phyloP scores from a whole-genome alignment of 1,139 yeast genomes.

The Protomyces arabidopsidicola region DNA sequence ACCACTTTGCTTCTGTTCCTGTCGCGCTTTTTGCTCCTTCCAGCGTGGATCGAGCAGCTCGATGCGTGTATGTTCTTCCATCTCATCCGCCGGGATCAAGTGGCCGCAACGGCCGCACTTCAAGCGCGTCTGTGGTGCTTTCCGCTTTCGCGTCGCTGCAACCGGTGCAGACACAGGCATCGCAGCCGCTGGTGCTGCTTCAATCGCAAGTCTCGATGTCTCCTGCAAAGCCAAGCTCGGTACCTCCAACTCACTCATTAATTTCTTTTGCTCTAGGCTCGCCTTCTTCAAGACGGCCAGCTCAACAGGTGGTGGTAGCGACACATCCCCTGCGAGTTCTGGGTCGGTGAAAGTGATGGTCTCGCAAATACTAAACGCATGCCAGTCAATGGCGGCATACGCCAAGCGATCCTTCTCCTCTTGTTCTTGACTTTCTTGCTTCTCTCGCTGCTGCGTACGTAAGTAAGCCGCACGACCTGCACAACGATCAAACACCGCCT shows the following conservation, averaged over 20 bases:
- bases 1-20: conserved; percentile 55
- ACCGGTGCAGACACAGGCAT: conserved; percentile 25
- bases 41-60: conserved; percentile 74
- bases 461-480: conserved; percentile 56
- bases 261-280: conserved; percentile 50
- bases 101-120: conserved; percentile 66
- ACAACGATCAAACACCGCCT: conserved; percentile 49
- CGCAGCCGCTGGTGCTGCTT: conserved; percentile 31
- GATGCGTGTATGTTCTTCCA: conserved; percentile 69
- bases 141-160: conserved; percentile 28
- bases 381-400: conserved; percentile 84
- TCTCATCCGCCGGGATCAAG: conserved; percentile 63
- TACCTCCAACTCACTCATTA: conserved; percentile 31
- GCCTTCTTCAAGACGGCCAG: conserved; percentile 59
- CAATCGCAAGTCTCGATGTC: conserved; percentile 31
- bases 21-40: conserved; percentile 61
- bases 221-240: conserved; percentile 32
- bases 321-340: conserved; percentile 51
- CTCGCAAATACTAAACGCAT: conserved; percentile 67
- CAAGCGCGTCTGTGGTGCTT: conserved; percentile 26
- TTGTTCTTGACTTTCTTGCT: conserved; percentile 38
- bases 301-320: conserved; percentile 58
- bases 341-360: conserved; percentile 62
- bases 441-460: conserved; percentile 44
- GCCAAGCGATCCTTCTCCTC: conserved; percentile 47